These are phyloP conservation scores for Aspergillus wentii DNA, from an alignment of 495 filamentous ascomycete genomes.

Conservation along the genomic window DNA sequence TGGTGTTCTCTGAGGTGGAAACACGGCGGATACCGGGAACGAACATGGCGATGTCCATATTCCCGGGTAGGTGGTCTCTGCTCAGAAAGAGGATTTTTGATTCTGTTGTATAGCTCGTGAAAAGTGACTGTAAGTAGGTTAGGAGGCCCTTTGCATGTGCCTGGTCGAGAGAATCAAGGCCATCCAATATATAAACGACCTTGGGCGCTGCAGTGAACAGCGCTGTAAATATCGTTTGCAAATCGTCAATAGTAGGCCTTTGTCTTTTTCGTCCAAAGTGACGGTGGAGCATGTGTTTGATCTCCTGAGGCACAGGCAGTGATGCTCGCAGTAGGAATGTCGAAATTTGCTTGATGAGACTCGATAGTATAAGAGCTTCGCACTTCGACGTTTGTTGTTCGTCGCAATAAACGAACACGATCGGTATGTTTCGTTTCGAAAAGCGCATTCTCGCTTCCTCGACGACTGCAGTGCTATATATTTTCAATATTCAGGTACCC, in stretches of 20 bases:
- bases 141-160: slow-evolving; percentile 3
- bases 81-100: slow-evolving; percentile 14
- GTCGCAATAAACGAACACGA: slow-evolving; percentile 9
- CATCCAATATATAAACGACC: slow-evolving; percentile 12
- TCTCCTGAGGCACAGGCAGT: background rate
- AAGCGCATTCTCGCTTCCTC: slow-evolving; percentile 7
- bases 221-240: slow-evolving; percentile 11
- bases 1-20: slow-evolving; percentile 15
- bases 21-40: slow-evolving; percentile 15
- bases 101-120: background rate
- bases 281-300: background rate
- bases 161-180: slow-evolving; percentile 9
- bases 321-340: slow-evolving; percentile 2
- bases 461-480: slow-evolving; percentile 12
- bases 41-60: slow-evolving; percentile 10
- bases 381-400: background rate
- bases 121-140: slow-evolving; percentile 4
- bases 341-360: slow-evolving; percentile 13
- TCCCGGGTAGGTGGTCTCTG: slow-evolving; percentile 16
- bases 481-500: no score
- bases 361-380: slow-evolving; percentile 9
- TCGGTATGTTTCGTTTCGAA: background rate
- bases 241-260: slow-evolving; percentile 13
- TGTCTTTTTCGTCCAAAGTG: slow-evolving; percentile 10
- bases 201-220: slow-evolving; percentile 8